These are phyloP conservation scores for Hypsizygus marmoreus DNA, from an alignment of 768 basidiomycete genomes.

Conservation along the genomic window DNA sequence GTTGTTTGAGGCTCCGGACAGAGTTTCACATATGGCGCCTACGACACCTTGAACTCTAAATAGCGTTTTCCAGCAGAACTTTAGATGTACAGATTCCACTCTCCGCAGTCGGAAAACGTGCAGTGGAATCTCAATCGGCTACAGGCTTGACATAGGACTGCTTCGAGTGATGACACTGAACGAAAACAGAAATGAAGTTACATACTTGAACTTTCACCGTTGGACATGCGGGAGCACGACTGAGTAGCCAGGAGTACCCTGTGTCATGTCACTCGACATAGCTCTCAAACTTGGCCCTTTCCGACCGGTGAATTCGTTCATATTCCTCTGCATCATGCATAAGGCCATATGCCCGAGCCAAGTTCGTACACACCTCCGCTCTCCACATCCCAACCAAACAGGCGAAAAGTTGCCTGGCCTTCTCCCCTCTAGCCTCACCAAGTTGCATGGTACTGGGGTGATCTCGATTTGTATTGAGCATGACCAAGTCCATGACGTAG, in stretches of 20 bases:
- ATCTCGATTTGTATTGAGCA: conserved; percentile 17
- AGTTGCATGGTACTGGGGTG: conserved; percentile 18
- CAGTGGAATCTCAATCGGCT: too few species aligned
- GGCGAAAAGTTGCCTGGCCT: conserved; percentile 17
- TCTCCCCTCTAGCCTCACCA: conserved; percentile 7
- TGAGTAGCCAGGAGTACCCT: neutral
- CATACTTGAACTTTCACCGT: too few species aligned
- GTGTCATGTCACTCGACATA: neutral
- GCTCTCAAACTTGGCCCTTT: neutral
- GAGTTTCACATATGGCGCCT: too few species aligned
- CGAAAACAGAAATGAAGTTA: too few species aligned
- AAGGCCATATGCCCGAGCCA: conserved; percentile 9
- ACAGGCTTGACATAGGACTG: too few species aligned
- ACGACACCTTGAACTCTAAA: too few species aligned
- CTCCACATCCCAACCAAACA: conserved; percentile 16
- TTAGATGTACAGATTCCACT: too few species aligned
- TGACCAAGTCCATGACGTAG: conserved; percentile 18
- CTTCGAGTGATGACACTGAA: too few species aligned
- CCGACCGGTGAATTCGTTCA: conserved; percentile 6
- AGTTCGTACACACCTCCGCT: conserved; percentile 9
- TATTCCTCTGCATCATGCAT: conserved; percentile 6
- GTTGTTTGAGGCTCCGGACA: too few species aligned
- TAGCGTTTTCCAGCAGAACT: too few species aligned
- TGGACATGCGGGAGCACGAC: too few species aligned
- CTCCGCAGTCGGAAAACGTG: too few species aligned